A percentile compares a stretch with the other conserved stretches of the same genome.
These are phyloP conservation scores for Arthromyces matolae DNA, from an alignment of 768 basidiomycete genomes.

Conservation along the genomic window DNA sequence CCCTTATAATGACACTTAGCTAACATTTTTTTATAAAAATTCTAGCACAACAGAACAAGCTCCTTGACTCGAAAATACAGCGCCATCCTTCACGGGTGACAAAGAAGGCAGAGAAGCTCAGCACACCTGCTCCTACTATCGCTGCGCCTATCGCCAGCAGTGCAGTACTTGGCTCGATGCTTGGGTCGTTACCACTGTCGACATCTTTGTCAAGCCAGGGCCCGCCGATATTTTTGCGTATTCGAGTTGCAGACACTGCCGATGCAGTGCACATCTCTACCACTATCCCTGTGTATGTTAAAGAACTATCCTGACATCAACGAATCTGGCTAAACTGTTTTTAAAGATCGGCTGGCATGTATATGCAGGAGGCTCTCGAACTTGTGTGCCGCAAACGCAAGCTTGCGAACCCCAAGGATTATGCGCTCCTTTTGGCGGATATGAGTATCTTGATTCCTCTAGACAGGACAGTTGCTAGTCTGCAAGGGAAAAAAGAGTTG, in stretches of 20 bases:
- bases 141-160: slow-evolving; percentile 44
- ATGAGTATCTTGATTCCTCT: slow-evolving; percentile 80
- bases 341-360: slow-evolving; percentile 84
- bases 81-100: slow-evolving; percentile 74
- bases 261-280: slow-evolving; percentile 86
- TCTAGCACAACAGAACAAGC: slow-evolving; percentile 69
- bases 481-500: slow-evolving; percentile 84
- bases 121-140: slow-evolving; percentile 38
- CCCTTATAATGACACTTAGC: background rate
- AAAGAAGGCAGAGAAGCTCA: slow-evolving; percentile 52
- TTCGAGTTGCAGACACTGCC: slow-evolving; percentile 75
- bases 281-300: slow-evolving; percentile 83
- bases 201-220: slow-evolving; percentile 69
- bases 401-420: slow-evolving; percentile 68
- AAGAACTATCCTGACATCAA: background rate
- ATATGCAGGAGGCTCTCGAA: slow-evolving; percentile 94
- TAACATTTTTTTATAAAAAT: slow-evolving; percentile 17
- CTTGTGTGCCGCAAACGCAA: slow-evolving; percentile 71
- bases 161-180: slow-evolving; percentile 40
- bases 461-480: slow-evolving; percentile 93
- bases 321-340: background rate
- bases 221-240: slow-evolving; percentile 78
- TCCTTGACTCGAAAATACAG: slow-evolving; percentile 76
- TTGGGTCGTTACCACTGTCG: slow-evolving; percentile 50
- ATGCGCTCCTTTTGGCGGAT: slow-evolving; percentile 71